Conservation (phyloP, 225 moss, liverwort and hornwort species). For the Climacium dendroides region DNA sequence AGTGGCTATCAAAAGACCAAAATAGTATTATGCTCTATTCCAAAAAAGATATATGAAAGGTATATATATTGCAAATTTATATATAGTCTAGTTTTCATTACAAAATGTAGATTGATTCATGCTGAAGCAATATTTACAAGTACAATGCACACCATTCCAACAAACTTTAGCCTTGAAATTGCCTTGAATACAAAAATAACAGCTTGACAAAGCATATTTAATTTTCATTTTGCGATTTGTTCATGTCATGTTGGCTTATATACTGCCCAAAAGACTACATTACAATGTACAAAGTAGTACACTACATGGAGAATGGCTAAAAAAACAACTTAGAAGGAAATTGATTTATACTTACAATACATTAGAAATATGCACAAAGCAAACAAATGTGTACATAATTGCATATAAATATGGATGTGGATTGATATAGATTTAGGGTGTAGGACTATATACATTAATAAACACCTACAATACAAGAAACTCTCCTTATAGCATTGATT, state of each 20-base stretch:
- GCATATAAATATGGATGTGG: neutral
- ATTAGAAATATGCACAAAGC: neutral
- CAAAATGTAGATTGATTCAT: neutral
- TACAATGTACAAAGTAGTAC: too few species aligned
- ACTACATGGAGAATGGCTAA: too few species aligned
- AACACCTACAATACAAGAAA: neutral
- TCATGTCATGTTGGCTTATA: neutral
- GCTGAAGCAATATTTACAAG: neutral
- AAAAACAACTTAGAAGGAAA: neutral
- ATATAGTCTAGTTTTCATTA: neutral
- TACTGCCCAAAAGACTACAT: accelerated
- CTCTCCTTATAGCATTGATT: neutral
- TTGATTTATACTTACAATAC: too few species aligned
- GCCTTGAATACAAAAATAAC: neutral
- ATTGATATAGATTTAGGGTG: neutral
- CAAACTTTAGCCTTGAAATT: neutral
- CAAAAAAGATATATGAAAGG: neutral
- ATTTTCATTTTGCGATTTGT: neutral
- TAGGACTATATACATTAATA: neutral
- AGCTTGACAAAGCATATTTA: neutral
- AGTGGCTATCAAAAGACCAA: neutral
- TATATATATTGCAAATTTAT: neutral
- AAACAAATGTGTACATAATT: neutral
- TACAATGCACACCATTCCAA: neutral
- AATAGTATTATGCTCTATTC: accelerated